A percentile compares a stretch with the other conserved stretches of the same genome.
Evolutionary conservation across 345 rosid genomes (phyloP).

Genomic region (Viola odorata): DNA sequence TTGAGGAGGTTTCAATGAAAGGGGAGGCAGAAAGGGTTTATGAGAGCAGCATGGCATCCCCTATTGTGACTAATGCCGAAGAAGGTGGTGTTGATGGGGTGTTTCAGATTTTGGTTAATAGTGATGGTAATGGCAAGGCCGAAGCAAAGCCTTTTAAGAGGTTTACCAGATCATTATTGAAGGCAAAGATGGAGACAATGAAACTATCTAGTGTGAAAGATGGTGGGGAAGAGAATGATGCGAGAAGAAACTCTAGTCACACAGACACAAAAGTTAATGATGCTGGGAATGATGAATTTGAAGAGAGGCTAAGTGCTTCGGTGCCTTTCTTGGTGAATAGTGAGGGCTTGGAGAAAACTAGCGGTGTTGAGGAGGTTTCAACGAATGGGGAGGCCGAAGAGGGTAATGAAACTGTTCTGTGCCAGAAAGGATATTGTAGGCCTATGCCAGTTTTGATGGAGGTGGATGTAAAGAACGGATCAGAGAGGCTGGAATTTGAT

Average conservation of each 20-base stretch:
- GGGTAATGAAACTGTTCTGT: slow-evolving; percentile 9
- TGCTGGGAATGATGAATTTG: slow-evolving; percentile 2
- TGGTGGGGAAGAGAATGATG: background rate
- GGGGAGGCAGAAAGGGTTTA: slow-evolving; percentile 4
- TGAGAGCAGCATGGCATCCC: background rate
- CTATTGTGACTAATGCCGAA: slow-evolving; percentile 7
- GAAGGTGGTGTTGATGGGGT: background rate
- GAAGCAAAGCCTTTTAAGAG: slow-evolving; percentile 19
- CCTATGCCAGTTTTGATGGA: slow-evolving; percentile 5
- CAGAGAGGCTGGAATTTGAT: background rate
- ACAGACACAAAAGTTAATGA: slow-evolving; percentile 2
- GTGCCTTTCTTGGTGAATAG: slow-evolving; percentile 1
- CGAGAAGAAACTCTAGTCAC: background rate
- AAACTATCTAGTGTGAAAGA: background rate
- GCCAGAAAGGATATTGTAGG: slow-evolving; percentile 20
- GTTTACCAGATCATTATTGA: slow-evolving; percentile 30
- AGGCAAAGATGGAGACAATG: slow-evolving; percentile 11
- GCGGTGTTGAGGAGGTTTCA: no score
- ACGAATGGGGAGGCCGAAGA: background rate
- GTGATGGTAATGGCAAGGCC: background rate
- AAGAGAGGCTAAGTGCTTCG: slow-evolving; percentile 6
- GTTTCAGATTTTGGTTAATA: slow-evolving; percentile 6
- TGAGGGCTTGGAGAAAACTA: slow-evolving; percentile 4
- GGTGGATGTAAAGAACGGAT: background rate
- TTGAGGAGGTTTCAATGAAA: no score